phyloP scores from a whole-genome alignment of 305 asterid genomes.

The Andrographis paniculata region DNA sequence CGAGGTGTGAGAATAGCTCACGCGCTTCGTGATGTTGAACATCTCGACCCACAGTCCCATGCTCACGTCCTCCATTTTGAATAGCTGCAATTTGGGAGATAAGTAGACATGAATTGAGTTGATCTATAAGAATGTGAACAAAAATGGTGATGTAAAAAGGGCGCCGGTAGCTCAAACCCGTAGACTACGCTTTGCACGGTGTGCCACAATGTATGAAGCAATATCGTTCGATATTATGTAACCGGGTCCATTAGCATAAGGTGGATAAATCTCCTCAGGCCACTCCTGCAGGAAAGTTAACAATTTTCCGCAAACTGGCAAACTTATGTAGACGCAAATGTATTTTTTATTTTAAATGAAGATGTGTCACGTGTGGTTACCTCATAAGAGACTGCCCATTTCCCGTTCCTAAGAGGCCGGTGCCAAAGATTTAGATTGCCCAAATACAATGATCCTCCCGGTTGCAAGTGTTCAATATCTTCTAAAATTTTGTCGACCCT shows the following conservation, averaged over 20 bases:
- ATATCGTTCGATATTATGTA: constrained; percentile 72
- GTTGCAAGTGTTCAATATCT: constrained; percentile 36
- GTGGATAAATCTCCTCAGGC: constrained; percentile 96
- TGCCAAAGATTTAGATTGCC: constrained; percentile 90
- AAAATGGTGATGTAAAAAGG: no score
- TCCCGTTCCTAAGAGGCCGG: constrained; percentile 88
- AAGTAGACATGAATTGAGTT: neutral
- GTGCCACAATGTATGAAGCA: constrained; percentile 55
- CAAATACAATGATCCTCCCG: constrained; percentile 60
- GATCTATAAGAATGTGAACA: no score
- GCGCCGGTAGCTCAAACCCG: constrained; percentile 40
- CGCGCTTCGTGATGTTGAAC: constrained; percentile 54
- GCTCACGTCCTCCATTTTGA: constrained; percentile 99
- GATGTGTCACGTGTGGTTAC: constrained; percentile 26
- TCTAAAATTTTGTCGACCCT: constrained; percentile 66
- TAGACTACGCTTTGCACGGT: constrained; percentile 47
- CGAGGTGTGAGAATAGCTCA: constrained; percentile 72
- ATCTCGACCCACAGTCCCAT: constrained; percentile 99
- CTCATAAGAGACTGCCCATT: constrained; percentile 95
- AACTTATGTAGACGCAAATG: neutral
- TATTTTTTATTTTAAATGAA: neutral
- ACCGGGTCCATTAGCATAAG: constrained; percentile 97
- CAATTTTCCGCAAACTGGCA: neutral
- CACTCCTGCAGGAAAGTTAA: constrained; percentile 53
- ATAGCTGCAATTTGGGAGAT: constrained; percentile 41